These are phyloP conservation scores for Mytilinidion resinicola DNA, from an alignment of 495 filamentous ascomycete species.

Conservation along the genomic window DNA sequence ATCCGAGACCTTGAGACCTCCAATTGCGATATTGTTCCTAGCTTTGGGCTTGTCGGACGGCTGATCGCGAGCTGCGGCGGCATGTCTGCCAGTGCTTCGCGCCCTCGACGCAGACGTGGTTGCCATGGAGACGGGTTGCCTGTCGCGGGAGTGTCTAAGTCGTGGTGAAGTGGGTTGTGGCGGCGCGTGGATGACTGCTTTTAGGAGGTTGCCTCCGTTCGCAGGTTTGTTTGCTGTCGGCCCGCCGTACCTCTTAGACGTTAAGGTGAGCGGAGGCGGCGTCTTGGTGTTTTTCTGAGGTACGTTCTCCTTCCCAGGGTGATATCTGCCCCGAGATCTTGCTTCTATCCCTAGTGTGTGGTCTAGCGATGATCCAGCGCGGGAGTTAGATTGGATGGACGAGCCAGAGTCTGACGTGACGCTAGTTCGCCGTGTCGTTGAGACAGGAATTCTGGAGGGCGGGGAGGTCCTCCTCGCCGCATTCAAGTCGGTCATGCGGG, in stretches of 20 bases:
- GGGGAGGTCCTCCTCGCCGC: conserved; percentile 16
- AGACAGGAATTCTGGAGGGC: conserved; percentile 21
- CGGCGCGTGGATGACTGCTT: conserved; percentile 61
- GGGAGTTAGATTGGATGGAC: conserved; percentile 12
- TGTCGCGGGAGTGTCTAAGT: conserved; percentile 72
- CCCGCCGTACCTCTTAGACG: background rate
- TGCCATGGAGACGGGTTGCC: conserved; percentile 73
- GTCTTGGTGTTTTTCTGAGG: background rate
- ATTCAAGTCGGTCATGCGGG: background rate
- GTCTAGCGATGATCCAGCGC: conserved; percentile 1
- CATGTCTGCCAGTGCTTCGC: background rate
- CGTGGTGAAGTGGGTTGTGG: conserved; percentile 62
- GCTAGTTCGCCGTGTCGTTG: conserved; percentile 12
- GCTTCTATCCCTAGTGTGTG: background rate
- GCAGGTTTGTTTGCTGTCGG: conserved; percentile 10
- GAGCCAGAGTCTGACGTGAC: conserved; percentile 22
- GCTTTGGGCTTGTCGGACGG: background rate
- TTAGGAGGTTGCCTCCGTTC: conserved; percentile 44
- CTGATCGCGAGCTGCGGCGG: background rate
- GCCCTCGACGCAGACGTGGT: conserved; percentile 59
- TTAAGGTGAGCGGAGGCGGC: conserved; percentile 7
- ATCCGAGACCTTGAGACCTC: background rate
- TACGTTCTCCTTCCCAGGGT: background rate
- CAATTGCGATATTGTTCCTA: background rate
- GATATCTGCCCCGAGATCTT: background rate